A percentile compares a stretch with the other conserved stretches of the same genome.
These are phyloP conservation scores for Bacterosira constricta DNA, from an alignment of 108 stramenopile genomes.

Conservation along the genomic window DNA sequence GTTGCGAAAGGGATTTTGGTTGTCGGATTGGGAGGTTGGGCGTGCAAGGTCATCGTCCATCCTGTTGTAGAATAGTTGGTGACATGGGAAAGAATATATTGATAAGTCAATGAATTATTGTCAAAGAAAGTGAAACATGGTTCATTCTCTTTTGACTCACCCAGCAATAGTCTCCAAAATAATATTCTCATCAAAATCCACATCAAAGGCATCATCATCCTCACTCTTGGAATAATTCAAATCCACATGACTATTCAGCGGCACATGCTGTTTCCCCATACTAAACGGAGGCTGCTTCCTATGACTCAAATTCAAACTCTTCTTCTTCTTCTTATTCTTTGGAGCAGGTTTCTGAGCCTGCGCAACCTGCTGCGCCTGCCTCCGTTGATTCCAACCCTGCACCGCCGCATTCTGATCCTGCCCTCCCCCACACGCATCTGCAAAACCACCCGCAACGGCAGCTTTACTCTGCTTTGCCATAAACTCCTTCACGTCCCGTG, in stretches of 20 bases:
- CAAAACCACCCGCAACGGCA: conserved; percentile 1
- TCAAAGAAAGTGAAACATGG: not conserved
- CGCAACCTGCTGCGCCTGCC: conserved; percentile 10
- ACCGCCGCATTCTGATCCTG: conserved; percentile 16
- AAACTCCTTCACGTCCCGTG: conserved; percentile 36
- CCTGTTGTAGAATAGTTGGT: not conserved
- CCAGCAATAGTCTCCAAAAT: conserved; percentile 37
- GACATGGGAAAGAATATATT: not conserved
- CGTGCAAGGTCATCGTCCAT: conserved; percentile 20
- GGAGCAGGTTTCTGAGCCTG: not conserved
- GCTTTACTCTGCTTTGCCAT: conserved; percentile 21
- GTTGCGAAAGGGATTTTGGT: conserved; percentile 7
- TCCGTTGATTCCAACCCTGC: conserved; percentile 47
- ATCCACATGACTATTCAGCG: conserved; percentile 6
- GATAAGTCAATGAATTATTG: not conserved
- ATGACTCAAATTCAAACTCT: no score
- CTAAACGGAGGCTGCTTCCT: conserved; percentile 7
- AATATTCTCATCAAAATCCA: conserved; percentile 18
- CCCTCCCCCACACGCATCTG: not conserved
- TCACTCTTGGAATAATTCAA: conserved; percentile 32
- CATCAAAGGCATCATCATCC: conserved; percentile 8
- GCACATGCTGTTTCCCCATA: not conserved
- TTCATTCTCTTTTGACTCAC: no score
- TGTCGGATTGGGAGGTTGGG: conserved; percentile 8
- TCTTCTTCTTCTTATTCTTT: conserved; percentile 16